These are phyloP conservation scores for Hanseniaspora singularis DNA, from an alignment of 805 yeast genomes.

Conservation along the genomic window DNA sequence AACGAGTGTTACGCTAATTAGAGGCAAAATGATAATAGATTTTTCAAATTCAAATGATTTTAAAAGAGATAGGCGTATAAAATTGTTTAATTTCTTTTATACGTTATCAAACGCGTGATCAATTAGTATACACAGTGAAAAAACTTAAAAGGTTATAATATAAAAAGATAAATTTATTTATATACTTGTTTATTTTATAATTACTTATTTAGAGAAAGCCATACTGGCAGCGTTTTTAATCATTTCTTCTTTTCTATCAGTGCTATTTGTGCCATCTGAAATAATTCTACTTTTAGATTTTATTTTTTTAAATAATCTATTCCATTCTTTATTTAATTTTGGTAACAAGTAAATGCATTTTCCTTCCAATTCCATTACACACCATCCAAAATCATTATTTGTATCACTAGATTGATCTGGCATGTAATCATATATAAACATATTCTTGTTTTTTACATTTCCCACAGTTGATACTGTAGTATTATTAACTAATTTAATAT, in stretches of 20 bases:
- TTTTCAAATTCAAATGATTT: no score
- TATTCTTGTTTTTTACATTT: neutral
- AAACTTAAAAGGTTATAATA: no score
- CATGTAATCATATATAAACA: slow-evolving; percentile 7
- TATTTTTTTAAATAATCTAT: slow-evolving; percentile 8
- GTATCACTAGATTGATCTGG: neutral
- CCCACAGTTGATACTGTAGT: neutral
- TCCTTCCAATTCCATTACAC: slow-evolving; percentile 6
- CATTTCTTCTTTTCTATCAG: slow-evolving; percentile 2
- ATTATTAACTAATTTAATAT: neutral
- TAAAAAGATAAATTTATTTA: neutral
- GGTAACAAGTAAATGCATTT: slow-evolving; percentile 1
- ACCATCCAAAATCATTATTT: slow-evolving; percentile 1
- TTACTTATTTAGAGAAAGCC: neutral
- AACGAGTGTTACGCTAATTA: no score
- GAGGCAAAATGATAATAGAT: no score
- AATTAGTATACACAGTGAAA: no score
- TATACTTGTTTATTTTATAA: neutral
- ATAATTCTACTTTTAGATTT: neutral
- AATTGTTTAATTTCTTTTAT: no score
- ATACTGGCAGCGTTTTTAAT: slow-evolving; percentile 11
- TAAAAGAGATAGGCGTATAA: no score
- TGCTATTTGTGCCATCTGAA: neutral
- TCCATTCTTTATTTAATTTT: slow-evolving; percentile 10
- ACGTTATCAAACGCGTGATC: no score